These are phyloP conservation scores for Xerocomus spinulosus DNA, from an alignment of 768 basidiomycete species.

Conservation along the genomic window DNA sequence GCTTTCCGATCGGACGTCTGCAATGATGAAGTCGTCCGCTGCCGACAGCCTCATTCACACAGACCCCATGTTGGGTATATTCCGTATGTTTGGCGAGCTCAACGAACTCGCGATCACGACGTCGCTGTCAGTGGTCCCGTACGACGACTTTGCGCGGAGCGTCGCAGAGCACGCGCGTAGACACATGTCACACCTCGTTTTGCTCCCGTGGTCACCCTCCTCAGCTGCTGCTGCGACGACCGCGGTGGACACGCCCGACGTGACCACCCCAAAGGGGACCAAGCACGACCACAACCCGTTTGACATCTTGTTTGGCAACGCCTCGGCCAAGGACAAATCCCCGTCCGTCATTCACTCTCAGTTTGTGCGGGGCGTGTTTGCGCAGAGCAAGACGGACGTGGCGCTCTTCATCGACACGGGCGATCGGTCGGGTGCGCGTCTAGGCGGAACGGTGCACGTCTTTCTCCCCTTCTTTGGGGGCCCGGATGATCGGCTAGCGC, in stretches of 20 bases:
- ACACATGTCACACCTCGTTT: conserved; percentile 63
- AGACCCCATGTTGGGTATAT: conserved; percentile 70
- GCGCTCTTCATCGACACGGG: conserved; percentile 78
- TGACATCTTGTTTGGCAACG: conserved; percentile 52
- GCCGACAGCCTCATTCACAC: conserved; percentile 64
- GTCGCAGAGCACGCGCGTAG: conserved; percentile 65
- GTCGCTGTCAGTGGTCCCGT: conserved; percentile 68
- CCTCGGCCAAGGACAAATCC: conserved; percentile 34
- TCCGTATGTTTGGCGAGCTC: conserved; percentile 71
- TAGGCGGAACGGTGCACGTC: conserved; percentile 50
- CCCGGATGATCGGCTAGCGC: conserved; percentile 83
- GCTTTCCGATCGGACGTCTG: conserved; percentile 60
- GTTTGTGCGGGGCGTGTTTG: conserved; percentile 80
- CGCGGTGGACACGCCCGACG: conserved; percentile 3
- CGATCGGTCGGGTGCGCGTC: conserved; percentile 22
- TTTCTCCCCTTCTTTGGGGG: conserved; percentile 94
- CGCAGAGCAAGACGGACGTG: conserved; percentile 66
- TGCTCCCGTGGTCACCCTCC: conserved; percentile 79
- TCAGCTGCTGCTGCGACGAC: conserved; percentile 10
- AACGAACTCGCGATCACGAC: conserved; percentile 62
- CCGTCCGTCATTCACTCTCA: conserved; percentile 65
- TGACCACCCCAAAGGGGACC: conserved; percentile 9
- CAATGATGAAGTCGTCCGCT: conserved; percentile 60
- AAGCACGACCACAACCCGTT: conserved; percentile 55
- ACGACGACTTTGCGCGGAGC: conserved; percentile 66